Evolutionary conservation across 2,329 filamentous ascomycete species (phyloP), one percentile per base, ranked within the genome.

Genomic region (Ophiocordyceps unilateralis): DNA sequence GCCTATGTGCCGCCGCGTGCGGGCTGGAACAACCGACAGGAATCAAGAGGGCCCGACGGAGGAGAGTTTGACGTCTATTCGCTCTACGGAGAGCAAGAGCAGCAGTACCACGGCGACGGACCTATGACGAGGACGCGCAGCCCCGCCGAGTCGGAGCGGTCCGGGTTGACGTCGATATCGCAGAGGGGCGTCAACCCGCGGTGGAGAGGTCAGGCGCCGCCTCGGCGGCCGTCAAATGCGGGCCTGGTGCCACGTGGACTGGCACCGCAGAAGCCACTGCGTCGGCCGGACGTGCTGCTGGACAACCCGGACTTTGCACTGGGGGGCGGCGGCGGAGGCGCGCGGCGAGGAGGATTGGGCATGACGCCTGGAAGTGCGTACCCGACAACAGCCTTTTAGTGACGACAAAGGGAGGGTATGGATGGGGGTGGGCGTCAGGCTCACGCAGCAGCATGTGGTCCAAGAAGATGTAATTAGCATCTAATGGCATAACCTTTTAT

Each of bases 231-330:
- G 32, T 34, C 32, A 8, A 34, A 34, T 9, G 32, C 32, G 32
- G n/a, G 32, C 32, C 15, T 34, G 32, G 32, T 34, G 19, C 59
- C 64, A 32, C 63, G 65, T 34, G 55, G 63, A 43, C 23, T 41
- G 67, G 67, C 21, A 62, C 30, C 65, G 20, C 71, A 69, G 54
- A 65, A 74, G 53, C 73, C 73, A 45, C 76, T 80, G 50, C 66
- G 75, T 52, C 73, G 74, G 46, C 76, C 81, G 50, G 84, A 93
- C 50, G 70, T 87, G 41, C 64, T 93, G 34, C 67, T 93, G 46
- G 78, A 79, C 53, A 94, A 93, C 54, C 87, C 88, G 1, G 87
- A 95, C 58, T 95, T 95, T 62, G 73, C 81, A 49, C 59, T 95
- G 23, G 80, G 78, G 1, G 62, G 62, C 20, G 57, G 52, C 43